phyloP scores from a whole-genome alignment of 163 green algal genomes.

The Chlorella variabilis region DNA sequence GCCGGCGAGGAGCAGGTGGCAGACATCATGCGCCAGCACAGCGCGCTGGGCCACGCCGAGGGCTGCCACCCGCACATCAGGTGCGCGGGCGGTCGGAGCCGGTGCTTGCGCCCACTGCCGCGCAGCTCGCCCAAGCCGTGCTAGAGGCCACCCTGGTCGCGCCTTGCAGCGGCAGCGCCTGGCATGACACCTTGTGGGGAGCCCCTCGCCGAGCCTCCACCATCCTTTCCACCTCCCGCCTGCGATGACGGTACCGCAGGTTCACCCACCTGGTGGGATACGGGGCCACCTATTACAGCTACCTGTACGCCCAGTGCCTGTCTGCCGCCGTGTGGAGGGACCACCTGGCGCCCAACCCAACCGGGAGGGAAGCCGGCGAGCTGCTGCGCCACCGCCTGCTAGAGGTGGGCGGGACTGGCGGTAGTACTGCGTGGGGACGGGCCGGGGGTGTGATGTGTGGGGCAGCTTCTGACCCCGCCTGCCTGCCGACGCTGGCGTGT shows the following conservation, averaged over 20 bases:
- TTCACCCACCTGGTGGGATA: constrained; percentile 86
- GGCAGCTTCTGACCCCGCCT: not conserved
- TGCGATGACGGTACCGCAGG: too few relatives aligned
- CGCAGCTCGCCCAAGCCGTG: too few relatives aligned
- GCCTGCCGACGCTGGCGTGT: too few relatives aligned
- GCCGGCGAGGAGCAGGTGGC: not conserved
- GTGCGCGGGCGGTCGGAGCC: not conserved
- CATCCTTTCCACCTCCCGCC: too few relatives aligned
- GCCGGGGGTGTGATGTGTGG: too few relatives aligned
- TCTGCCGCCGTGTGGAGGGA: constrained; percentile 68
- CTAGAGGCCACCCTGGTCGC: too few relatives aligned
- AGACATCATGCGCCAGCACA: constrained; percentile 12
- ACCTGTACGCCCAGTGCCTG: constrained; percentile 79
- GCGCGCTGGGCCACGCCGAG: not conserved
- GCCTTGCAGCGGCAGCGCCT: too few relatives aligned
- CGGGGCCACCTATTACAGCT: constrained; percentile 83
- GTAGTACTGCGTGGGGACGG: constrained; percentile 5
- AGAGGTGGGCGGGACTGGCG: constrained; percentile 4
- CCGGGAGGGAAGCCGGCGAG: constrained; percentile 46
- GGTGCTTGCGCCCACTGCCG: too few relatives aligned
- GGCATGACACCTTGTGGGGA: too few relatives aligned
- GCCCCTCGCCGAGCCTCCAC: too few relatives aligned
- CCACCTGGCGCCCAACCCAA: constrained; percentile 58
- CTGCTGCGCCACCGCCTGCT: constrained; percentile 45
- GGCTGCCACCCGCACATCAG: constrained; percentile 22